phyloP scores from a whole-genome alignment of 257 asterid species.

The Mitragyna speciosa region DNA sequence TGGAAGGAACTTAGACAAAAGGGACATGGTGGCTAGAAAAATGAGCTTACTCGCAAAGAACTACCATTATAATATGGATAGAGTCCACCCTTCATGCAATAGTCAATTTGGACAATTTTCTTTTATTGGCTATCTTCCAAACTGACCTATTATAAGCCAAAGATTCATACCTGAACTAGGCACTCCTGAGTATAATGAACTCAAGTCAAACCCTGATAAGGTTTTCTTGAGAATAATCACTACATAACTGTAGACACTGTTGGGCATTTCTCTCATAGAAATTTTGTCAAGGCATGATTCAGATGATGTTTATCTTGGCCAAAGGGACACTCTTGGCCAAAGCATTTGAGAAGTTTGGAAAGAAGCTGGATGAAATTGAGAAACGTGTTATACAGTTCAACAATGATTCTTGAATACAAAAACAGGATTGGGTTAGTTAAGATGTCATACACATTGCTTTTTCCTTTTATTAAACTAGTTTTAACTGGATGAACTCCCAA shows the following conservation, averaged over 20 bases:
- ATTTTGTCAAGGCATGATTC: slow-evolving; percentile 66
- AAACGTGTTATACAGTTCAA: slow-evolving; percentile 41
- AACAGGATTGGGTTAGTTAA: slow-evolving; percentile 65
- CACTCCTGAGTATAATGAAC: slow-evolving; percentile 61
- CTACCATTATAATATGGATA: slow-evolving; percentile 71
- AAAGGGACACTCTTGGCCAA: slow-evolving; percentile 57
- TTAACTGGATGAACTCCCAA: slow-evolving; percentile 80
- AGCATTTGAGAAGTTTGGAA: slow-evolving; percentile 56
- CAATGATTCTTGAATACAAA: slow-evolving; percentile 40
- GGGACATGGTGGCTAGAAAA: slow-evolving; percentile 71
- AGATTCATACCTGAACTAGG: slow-evolving; percentile 61
- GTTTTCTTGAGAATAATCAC: slow-evolving; percentile 64
- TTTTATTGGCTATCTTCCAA: slow-evolving; percentile 61
- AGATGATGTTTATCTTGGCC: slow-evolving; percentile 65
- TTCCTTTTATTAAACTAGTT: slow-evolving; percentile 54
- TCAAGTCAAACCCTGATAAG: slow-evolving; percentile 56
- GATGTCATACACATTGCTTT: slow-evolving; percentile 66
- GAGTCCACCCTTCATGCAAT: slow-evolving; percentile 86
- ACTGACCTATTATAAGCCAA: slow-evolving; percentile 65
- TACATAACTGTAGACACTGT: slow-evolving; percentile 50
- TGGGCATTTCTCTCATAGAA: slow-evolving; percentile 65
- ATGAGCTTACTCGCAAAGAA: slow-evolving; percentile 46
- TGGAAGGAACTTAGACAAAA: slow-evolving; percentile 69
- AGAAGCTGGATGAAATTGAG: slow-evolving; percentile 50
- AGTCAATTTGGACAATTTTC: slow-evolving; percentile 67